Evolutionary conservation across 2,329 filamentous ascomycete genomes (phyloP).

Genomic region (Beauveria australis): DNA sequence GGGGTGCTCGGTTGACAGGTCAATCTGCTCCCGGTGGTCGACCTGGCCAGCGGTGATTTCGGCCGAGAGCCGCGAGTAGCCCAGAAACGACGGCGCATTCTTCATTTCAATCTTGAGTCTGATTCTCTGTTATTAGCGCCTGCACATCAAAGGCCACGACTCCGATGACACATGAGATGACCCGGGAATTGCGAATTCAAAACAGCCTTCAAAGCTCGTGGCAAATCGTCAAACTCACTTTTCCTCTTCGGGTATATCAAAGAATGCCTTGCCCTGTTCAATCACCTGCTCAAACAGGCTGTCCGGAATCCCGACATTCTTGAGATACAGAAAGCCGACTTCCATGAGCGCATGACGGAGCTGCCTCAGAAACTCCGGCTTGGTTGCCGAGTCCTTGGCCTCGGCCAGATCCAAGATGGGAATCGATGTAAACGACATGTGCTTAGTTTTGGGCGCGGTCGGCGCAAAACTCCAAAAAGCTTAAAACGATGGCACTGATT

Average conservation of each 20-base stretch:
- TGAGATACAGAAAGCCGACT: slow-evolving; percentile 82
- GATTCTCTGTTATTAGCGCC: neutral
- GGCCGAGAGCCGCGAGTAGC: slow-evolving; percentile 57
- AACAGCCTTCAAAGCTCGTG: no score
- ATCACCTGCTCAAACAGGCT: slow-evolving; percentile 59
- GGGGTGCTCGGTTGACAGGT: slow-evolving; percentile 72
- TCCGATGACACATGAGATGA: no score
- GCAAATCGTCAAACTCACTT: slow-evolving; percentile 43
- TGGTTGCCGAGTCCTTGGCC: slow-evolving; percentile 55
- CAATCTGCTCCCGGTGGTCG: slow-evolving; percentile 81
- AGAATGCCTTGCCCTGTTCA: slow-evolving; percentile 61
- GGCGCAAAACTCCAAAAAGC: neutral
- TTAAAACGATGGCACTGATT: neutral
- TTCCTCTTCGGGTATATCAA: slow-evolving; percentile 65
- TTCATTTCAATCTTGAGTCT: slow-evolving; percentile 65
- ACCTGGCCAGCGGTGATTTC: slow-evolving; percentile 65
- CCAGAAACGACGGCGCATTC: slow-evolving; percentile 63
- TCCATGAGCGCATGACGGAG: slow-evolving; percentile 71
- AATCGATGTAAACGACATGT: slow-evolving; percentile 66
- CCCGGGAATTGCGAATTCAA: no score
- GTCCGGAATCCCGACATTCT: slow-evolving; percentile 66
- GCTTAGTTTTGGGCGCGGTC: neutral
- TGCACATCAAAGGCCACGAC: neutral
- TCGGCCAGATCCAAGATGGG: slow-evolving; percentile 69
- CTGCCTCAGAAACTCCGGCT: slow-evolving; percentile 61